Conservation (phyloP, 371 early-diverging fungal species). For the Rhizomucor miehei region DNA sequence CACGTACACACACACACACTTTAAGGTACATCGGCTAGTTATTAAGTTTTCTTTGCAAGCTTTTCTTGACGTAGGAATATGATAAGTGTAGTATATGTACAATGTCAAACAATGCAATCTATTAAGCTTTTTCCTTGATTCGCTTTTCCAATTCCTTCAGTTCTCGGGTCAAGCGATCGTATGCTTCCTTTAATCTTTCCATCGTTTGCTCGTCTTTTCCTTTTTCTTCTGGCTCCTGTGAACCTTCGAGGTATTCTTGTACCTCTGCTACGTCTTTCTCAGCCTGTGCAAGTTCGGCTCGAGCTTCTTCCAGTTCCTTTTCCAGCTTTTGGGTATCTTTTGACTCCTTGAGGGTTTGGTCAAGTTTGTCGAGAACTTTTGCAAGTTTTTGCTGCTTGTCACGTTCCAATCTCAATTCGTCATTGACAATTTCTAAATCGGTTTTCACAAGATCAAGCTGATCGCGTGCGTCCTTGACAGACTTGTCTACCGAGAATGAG, state of each 20-base stretch:
- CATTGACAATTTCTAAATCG: not conserved
- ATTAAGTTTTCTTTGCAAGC: too few species aligned
- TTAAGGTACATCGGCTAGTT: too few species aligned
- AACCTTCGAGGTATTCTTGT: not conserved
- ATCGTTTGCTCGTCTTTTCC: not conserved
- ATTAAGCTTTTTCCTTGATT: not conserved
- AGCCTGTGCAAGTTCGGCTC: not conserved
- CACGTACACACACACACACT: too few species aligned
- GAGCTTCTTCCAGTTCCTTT: not conserved
- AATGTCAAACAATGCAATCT: too few species aligned
- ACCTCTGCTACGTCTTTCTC: not conserved
- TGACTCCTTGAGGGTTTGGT: not conserved
- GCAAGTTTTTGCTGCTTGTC: constrained; percentile 17
- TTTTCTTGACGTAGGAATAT: too few species aligned
- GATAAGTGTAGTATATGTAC: too few species aligned
- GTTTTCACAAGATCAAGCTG: not conserved
- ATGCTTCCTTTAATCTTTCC: not conserved
- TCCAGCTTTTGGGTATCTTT: not conserved
- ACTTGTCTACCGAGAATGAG: not conserved
- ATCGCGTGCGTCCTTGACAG: not conserved
- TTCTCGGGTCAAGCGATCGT: not conserved
- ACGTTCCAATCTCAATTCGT: constrained; percentile 42
- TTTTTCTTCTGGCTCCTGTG: not conserved
- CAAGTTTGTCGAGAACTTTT: not conserved
- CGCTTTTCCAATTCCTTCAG: not conserved